These are phyloP conservation scores for Cyclanthera cordifolia DNA, from an alignment of 306 rosid genomes.

Conservation along the genomic window DNA sequence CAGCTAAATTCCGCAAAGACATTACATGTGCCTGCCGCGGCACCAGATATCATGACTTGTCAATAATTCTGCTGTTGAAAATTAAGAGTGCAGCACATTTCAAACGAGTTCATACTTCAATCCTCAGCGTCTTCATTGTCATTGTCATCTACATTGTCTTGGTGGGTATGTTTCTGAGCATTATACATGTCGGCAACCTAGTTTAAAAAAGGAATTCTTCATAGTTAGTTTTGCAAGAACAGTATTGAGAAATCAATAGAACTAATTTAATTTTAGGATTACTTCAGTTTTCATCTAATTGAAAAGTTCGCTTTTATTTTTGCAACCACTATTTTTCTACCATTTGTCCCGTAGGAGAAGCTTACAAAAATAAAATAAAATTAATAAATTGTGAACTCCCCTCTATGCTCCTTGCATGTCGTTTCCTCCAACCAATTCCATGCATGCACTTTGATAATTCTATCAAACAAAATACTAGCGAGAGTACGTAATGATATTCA, in stretches of 20 bases:
- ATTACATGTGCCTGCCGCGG: neutral
- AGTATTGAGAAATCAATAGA: neutral
- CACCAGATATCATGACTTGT: constrained; percentile 3
- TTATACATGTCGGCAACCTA: constrained; percentile 86
- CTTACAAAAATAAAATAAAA: neutral
- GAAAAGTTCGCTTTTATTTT: neutral
- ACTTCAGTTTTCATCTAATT: neutral
- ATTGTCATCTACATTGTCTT: constrained; percentile 40
- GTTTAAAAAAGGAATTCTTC: constrained; percentile 4
- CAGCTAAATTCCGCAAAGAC: neutral
- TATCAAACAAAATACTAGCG: neutral
- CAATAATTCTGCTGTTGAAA: constrained; percentile 13
- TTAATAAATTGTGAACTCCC: no score
- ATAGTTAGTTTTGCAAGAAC: neutral
- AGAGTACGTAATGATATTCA: constrained; percentile 19
- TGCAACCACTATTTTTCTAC: neutral
- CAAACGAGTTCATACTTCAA: neutral
- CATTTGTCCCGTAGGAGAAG: neutral
- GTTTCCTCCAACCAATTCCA: neutral
- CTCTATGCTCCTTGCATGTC: neutral
- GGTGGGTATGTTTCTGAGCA: constrained; percentile 55
- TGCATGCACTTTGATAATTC: neutral
- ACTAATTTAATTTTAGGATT: neutral
- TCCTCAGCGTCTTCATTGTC: constrained; percentile 57
- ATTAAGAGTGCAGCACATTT: constrained; percentile 3